These are phyloP conservation scores for Xylariomycetidae sp. DNA, from an alignment of 2,329 filamentous ascomycete species.

Conservation along the genomic window DNA sequence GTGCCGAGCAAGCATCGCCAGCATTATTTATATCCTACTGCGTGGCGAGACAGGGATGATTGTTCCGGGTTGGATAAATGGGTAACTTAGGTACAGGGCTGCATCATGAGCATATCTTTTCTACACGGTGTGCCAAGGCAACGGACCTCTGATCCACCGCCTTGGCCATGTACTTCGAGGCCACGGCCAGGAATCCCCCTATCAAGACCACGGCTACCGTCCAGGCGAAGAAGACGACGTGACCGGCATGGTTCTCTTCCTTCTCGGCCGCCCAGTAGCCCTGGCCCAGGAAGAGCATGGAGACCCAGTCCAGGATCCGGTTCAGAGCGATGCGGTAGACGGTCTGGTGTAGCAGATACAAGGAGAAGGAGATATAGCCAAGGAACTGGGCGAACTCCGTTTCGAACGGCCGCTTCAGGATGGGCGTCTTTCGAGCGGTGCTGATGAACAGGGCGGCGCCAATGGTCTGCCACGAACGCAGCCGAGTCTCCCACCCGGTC, in stretches of 20 bases:
- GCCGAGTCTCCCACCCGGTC: constrained; percentile 2
- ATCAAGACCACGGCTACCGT: neutral
- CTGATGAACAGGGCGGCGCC: constrained; percentile 2
- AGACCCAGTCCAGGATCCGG: constrained; percentile 1
- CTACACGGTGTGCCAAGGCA: constrained; percentile 1
- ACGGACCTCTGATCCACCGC: constrained; percentile 2
- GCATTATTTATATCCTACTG: no score
- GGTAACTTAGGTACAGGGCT: no score
- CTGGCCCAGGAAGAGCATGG: constrained; percentile 1
- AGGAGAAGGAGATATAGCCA: constrained; percentile 1
- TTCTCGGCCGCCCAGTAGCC: constrained; percentile 2
- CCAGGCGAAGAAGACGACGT: constrained; percentile 1
- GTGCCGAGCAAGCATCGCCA: no score
- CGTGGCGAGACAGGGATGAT: no score
- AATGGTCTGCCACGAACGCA: constrained; percentile 4
- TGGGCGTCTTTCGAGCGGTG: constrained; percentile 1
- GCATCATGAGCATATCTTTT: constrained; percentile 1
- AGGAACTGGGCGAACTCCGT: constrained; percentile 1
- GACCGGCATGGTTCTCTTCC: constrained; percentile 1
- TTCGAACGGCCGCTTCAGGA: constrained; percentile 2
- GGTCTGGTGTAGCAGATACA: constrained; percentile 3
- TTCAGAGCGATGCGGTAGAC: constrained; percentile 3
- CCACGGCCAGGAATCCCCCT: neutral
- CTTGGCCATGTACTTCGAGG: constrained; percentile 1
- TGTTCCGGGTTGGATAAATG: no score